Percentiles rank a stretch among this genome's conserved stretches.
Conservation (phyloP, 1,284 basidiomycete genomes). For the Dichomitus squalens region DNA sequence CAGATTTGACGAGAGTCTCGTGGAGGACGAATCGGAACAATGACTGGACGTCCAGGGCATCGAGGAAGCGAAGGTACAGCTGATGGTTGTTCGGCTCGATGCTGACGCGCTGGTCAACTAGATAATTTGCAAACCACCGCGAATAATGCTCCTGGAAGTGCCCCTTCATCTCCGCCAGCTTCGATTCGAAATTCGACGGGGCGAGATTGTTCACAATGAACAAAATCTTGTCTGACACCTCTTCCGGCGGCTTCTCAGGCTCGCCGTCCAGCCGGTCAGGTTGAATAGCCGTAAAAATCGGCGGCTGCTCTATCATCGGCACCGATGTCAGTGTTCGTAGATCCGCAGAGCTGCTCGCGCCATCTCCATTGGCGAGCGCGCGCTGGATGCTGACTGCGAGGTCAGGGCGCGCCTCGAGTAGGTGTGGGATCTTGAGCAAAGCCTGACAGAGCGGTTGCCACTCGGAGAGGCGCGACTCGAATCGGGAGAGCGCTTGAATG, state of each 20-base stretch:
- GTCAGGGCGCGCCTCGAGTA: constrained; percentile 87
- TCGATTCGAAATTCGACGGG: constrained; percentile 89
- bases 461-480: constrained; percentile 87
- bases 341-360: constrained; percentile 39
- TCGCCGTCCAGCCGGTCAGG: constrained; percentile 65
- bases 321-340: constrained; percentile 38
- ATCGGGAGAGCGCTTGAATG: constrained; percentile 86
- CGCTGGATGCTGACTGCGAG: constrained; percentile 77
- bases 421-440: constrained; percentile 84
- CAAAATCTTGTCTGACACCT: constrained; percentile 90
- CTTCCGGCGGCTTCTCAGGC: constrained; percentile 78
- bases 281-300: constrained; percentile 75
- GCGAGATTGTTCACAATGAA: constrained; percentile 99
- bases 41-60: constrained; percentile 70
- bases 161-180: constrained; percentile 82
- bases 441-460: constrained; percentile 95
- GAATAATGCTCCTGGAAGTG: constrained; percentile 83
- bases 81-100: constrained; percentile 98
- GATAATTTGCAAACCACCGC: constrained; percentile 97
- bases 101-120: constrained; percentile 94
- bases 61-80: constrained; percentile 93
- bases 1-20: constrained; percentile 91
- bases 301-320: constrained; percentile 45
- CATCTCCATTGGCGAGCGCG: constrained; percentile 60
- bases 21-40: constrained; percentile 84